Evolutionary conservation across 192 early-diverging fungal genomes (phyloP).

Genomic region (Backusella liffmaniae): DNA sequence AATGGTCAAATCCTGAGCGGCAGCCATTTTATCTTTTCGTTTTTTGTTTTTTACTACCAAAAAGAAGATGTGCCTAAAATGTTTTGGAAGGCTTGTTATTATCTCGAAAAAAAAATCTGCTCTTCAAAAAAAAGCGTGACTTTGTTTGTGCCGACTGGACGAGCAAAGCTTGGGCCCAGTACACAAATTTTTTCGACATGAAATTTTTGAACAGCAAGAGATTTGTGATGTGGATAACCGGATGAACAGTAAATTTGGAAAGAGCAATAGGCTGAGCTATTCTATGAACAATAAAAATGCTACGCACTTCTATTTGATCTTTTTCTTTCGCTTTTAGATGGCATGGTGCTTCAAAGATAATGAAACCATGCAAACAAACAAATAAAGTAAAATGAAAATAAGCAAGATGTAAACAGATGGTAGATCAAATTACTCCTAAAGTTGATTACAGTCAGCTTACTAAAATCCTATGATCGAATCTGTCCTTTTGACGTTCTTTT

Average conservation of each 20-base stretch:
- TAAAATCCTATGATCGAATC: background rate
- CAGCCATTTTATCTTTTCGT: constrained; percentile 1
- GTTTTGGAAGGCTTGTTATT: constrained; percentile 7
- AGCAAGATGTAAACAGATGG: background rate
- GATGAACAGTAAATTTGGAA: background rate
- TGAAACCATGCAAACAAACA: background rate
- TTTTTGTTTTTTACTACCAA: background rate
- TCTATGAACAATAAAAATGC: background rate
- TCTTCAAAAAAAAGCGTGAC: background rate
- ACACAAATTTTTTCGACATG: no score
- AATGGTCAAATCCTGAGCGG: constrained; percentile 77
- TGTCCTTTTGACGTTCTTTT: background rate
- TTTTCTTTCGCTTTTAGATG: background rate
- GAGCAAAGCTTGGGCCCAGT: background rate
- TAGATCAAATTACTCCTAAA: background rate
- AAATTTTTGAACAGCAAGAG: background rate
- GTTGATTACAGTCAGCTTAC: background rate
- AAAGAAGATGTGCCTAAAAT: background rate
- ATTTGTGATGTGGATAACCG: background rate
- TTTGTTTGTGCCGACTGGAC: background rate
- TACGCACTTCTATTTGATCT: background rate
- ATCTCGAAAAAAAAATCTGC: constrained; percentile 10
- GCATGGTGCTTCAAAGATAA: background rate
- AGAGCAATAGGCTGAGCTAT: background rate
- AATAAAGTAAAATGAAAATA: background rate